Evolutionary conservation across 208 protist genomes (phyloP).

Genomic region (Leishmania mexicana): DNA sequence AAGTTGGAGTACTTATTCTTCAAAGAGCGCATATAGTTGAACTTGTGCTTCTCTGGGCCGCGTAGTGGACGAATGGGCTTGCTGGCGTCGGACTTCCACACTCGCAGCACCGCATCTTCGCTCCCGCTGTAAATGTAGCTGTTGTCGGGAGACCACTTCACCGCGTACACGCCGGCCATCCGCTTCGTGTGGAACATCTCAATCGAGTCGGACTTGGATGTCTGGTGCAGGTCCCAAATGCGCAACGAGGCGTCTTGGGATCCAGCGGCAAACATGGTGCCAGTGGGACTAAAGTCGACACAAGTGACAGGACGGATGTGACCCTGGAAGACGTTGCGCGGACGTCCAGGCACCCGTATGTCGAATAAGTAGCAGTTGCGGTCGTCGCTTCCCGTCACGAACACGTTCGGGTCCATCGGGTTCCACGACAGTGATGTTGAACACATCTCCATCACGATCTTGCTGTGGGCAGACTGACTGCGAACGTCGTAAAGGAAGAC

Average conservation of each 20-base stretch:
- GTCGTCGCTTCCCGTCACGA: constrained; percentile 97
- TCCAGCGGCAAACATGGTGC: constrained; percentile 94
- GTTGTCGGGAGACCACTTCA: constrained; percentile 94
- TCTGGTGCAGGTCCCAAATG: constrained; percentile 92
- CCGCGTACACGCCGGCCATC: constrained; percentile 96
- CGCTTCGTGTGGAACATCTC: constrained; percentile 99
- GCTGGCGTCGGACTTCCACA: constrained; percentile 96
- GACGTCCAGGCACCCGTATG: constrained; percentile 93
- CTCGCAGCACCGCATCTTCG: constrained; percentile 97
- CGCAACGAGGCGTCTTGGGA: constrained; percentile 96
- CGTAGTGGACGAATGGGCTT: constrained; percentile 88
- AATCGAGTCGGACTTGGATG: constrained; percentile 84
- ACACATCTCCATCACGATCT: constrained; percentile 95
- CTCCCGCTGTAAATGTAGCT: constrained; percentile 95
- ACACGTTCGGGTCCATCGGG: constrained; percentile 98
- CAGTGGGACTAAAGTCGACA: constrained; percentile 97
- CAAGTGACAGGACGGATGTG: constrained; percentile 95
- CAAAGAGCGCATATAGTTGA: constrained; percentile 94
- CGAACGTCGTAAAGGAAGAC: constrained; percentile 97
- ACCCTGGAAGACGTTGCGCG: constrained; percentile 95
- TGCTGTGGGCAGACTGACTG: constrained; percentile 87
- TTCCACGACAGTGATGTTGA: constrained; percentile 96
- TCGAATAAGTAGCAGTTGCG: constrained; percentile 98
- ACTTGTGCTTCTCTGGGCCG: constrained; percentile 88
- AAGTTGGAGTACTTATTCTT: constrained; percentile 90